Base-by-base conservation (phyloP, 805 yeast species). In the Barnettozyma populi region DNA sequence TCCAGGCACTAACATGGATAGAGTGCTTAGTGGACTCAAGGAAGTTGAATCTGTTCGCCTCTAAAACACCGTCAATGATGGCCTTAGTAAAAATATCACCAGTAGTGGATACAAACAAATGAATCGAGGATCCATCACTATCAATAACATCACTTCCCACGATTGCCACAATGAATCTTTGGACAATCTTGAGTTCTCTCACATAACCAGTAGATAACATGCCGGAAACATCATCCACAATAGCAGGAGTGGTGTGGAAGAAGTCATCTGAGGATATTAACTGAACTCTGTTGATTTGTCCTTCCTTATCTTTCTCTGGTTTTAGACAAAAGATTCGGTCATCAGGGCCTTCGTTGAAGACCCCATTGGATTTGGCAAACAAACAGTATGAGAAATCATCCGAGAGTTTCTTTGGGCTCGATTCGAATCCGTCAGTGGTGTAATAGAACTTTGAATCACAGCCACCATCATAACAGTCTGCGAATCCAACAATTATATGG, bases 351-450 rank as follows among this genome's bases (percentile, higher is more conserved):
- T 41, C 43, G 5, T 51, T 58, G 35, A 57, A 55, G 5, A 52
- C 50, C 13, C 55, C 53, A 41, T 57, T 60, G 5, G 66, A 59
- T 4, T 57, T 53, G 20, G 64, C 53, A 43, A 71, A 59, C 18
- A 61, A 43, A 51, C 72, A 69, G 18, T 70, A 70, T 13, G 63
- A 51, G 1, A 53, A 45, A 4, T 50, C 58, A 21, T 60, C 53
- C 10, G 52, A 47, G 44, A 67, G 23, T 25, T 51, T 39, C 5
- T 57, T 51, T 18, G 62, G 63, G 9, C 72, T 51, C 38, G 59
- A 32, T n/a, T 67, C 63, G 58, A 79, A 69, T 10, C 74, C 75
- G 59, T 79, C 79, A 1, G 52, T 60, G 6, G 84, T 73, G 56
- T 71, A 72, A 53, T 58, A 75, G 46, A 64, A 60, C 32, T 54